Percentiles rank a stretch among this genome's conserved stretches.
Conservation (phyloP, 345 rosid genomes). For the Garcia nutans region DNA sequence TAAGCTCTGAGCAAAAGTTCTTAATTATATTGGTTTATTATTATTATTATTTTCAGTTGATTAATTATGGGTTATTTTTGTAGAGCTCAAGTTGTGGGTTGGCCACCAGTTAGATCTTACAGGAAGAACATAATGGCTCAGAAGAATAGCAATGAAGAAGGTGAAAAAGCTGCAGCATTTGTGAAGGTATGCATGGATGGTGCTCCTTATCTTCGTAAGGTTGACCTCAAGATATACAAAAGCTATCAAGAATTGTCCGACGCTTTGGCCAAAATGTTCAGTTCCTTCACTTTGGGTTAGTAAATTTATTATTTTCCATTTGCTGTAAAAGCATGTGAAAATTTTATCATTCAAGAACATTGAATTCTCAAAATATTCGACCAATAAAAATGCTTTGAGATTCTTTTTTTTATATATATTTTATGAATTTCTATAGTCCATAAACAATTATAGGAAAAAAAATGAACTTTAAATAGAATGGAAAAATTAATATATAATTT, state of each 20-base stretch:
- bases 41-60: no score
- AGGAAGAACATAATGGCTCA: slow-evolving; percentile 86
- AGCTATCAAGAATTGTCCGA: slow-evolving; percentile 86
- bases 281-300: slow-evolving; percentile 95
- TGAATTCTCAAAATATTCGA: not conserved
- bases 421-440: not conserved
- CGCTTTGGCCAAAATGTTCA: slow-evolving; percentile 89
- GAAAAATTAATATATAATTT: not conserved
- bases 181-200: slow-evolving; percentile 99
- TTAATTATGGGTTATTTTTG: not conserved
- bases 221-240: slow-evolving; percentile 85
- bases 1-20: no score
- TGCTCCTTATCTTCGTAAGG: slow-evolving; percentile 93
- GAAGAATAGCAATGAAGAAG: slow-evolving; percentile 40
- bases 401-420: not conserved
- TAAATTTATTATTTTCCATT: not conserved
- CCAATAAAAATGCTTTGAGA: not conserved
- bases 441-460: not conserved
- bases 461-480: not conserved
- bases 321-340: not conserved
- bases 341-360: not conserved
- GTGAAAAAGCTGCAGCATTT: slow-evolving; percentile 48
- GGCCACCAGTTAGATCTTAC: slow-evolving; percentile 95
- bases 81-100: slow-evolving; percentile 91
- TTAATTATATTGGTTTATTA: not conserved